phyloP scores from a whole-genome alignment of 1,284 basidiomycete species.

The Cutaneotrichosporon cavernicola region DNA sequence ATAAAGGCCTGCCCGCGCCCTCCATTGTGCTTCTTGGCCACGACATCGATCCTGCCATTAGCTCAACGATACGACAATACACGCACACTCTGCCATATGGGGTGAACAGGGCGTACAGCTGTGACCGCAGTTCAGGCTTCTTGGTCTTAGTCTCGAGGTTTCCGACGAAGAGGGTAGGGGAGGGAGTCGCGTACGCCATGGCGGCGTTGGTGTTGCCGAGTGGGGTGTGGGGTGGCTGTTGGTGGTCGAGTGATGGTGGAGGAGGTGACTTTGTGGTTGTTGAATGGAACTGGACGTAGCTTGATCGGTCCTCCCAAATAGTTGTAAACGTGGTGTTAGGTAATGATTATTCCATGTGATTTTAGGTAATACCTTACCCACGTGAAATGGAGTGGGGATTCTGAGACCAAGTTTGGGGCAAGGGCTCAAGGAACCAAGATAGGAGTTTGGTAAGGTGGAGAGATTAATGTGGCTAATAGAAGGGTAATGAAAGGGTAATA shows the following conservation, averaged over 20 bases:
- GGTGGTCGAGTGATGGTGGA: neutral
- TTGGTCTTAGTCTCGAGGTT: constrained; percentile 93
- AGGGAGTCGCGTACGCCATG: constrained; percentile 62
- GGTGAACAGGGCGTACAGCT: constrained; percentile 86
- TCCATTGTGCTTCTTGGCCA: constrained; percentile 77
- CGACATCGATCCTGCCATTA: constrained; percentile 68
- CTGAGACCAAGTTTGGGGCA: too few relatives aligned
- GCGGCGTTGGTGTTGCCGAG: neutral
- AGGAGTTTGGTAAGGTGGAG: too few relatives aligned
- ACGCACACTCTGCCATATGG: constrained; percentile 78
- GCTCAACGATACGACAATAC: neutral
- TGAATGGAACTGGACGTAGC: neutral
- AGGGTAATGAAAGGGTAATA: too few relatives aligned
- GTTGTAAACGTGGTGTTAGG: neutral
- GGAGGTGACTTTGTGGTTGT: constrained; percentile 8
- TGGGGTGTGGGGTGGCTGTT: neutral
- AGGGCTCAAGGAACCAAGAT: too few relatives aligned
- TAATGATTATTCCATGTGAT: neutral
- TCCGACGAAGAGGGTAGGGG: constrained; percentile 86
- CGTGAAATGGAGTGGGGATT: too few relatives aligned
- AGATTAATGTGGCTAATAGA: too few relatives aligned
- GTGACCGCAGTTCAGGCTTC: constrained; percentile 82
- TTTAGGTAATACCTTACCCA: too few relatives aligned
- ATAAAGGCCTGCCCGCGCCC: constrained; percentile 97
- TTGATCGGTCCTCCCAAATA: neutral